Conservation (phyloP, 1,284 basidiomycete genomes). For the Ganoderma sp. region DNA sequence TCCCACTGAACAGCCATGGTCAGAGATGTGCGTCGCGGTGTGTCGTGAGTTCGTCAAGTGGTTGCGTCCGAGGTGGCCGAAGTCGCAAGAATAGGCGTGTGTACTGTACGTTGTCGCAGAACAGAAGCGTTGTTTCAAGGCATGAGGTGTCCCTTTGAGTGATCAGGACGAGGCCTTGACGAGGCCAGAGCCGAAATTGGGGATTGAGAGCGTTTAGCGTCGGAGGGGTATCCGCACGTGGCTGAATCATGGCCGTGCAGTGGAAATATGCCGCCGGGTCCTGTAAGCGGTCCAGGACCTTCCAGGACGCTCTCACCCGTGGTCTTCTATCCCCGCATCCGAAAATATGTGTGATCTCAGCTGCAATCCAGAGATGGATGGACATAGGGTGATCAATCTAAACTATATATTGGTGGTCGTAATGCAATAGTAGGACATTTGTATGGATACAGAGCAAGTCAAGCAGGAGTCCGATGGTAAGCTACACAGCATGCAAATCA, state of each 20-base stretch:
- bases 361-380: background rate
- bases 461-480: background rate
- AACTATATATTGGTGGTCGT: background rate
- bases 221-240: constrained; percentile 16
- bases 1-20: constrained; percentile 45
- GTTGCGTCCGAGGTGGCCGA: background rate
- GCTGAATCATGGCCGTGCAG: background rate
- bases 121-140: constrained; percentile 3
- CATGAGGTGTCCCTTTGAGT: constrained; percentile 11
- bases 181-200: constrained; percentile 9
- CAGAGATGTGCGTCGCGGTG: constrained; percentile 13
- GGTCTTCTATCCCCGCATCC: background rate
- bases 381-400: background rate
- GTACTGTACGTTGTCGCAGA: background rate
- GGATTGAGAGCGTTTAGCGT: constrained; percentile 1
- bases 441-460: constrained; percentile 27
- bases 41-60: constrained; percentile 11
- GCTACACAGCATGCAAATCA: constrained; percentile 16
- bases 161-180: background rate
- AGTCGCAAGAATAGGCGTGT: constrained; percentile 1
- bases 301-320: background rate
- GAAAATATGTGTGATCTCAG: background rate
- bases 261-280: background rate
- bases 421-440: background rate
- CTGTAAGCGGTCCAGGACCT: background rate